A percentile compares a stretch with the other conserved stretches of the same genome.
These are phyloP conservation scores for Coniferiporia weirii DNA, from an alignment of 1,284 basidiomycete species.

Conservation along the genomic window DNA sequence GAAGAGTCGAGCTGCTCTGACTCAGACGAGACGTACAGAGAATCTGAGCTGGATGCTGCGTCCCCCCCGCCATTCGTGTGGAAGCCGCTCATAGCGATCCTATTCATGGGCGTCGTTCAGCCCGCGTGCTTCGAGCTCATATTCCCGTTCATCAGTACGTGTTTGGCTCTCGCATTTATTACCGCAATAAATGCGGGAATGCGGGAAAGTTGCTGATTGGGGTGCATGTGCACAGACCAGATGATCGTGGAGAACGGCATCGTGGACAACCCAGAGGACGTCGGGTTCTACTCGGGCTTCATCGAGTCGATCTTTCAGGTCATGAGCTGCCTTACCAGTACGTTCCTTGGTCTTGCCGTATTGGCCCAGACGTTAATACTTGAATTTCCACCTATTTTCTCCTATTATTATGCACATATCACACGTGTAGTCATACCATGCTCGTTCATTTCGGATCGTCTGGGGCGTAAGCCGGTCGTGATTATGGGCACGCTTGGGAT, in stretches of 20 bases:
- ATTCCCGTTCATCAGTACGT: slow-evolving; percentile 23
- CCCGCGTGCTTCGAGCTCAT: slow-evolving; percentile 21
- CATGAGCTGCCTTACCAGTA: slow-evolving; percentile 21
- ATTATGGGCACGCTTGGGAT: slow-evolving; percentile 20
- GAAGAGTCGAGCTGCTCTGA: too few relatives aligned
- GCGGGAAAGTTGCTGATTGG: too few relatives aligned
- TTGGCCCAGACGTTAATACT: background rate
- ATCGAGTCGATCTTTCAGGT: slow-evolving; percentile 21
- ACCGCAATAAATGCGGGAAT: background rate
- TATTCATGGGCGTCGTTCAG: slow-evolving; percentile 8
- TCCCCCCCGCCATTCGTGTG: too few relatives aligned
- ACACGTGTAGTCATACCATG: slow-evolving; percentile 16
- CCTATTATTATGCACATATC: background rate
- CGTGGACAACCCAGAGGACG: slow-evolving; percentile 21
- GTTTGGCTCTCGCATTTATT: background rate
- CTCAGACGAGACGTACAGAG: too few relatives aligned
- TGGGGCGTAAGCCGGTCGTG: slow-evolving; percentile 21
- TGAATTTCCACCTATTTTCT: background rate
- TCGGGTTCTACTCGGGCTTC: slow-evolving; percentile 24
- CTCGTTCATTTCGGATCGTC: slow-evolving; percentile 17
- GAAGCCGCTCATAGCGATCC: background rate
- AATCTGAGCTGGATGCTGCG: too few relatives aligned
- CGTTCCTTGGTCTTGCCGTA: too few relatives aligned
- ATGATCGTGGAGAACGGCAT: slow-evolving; percentile 25
- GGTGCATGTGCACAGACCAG: slow-evolving; percentile 10